Evolutionary conservation across 805 yeast genomes (phyloP).

Genomic region (Candida pini): DNA sequence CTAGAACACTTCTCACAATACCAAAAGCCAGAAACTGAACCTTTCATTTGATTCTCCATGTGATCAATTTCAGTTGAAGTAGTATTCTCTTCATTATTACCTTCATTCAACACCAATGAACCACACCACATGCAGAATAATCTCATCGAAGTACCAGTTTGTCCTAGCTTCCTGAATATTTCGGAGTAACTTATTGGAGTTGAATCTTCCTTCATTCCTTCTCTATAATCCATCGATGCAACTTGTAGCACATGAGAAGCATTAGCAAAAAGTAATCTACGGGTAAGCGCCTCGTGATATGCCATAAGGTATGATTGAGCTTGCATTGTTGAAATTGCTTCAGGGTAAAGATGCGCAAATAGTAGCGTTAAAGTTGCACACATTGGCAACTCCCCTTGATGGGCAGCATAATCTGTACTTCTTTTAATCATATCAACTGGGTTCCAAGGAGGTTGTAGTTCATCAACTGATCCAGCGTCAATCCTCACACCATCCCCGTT

Average conservation of each 20-base stretch:
- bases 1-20: constrained; percentile 70
- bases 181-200: constrained; percentile 14
- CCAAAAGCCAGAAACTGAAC: constrained; percentile 61
- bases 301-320: constrained; percentile 51
- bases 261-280: constrained; percentile 46
- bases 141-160: constrained; percentile 38
- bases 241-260: constrained; percentile 51
- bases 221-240: constrained; percentile 14
- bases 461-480: background rate
- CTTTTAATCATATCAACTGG: constrained; percentile 43
- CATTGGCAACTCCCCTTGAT: constrained; percentile 61
- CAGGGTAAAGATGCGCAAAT: constrained; percentile 39
- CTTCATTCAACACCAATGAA: constrained; percentile 53
- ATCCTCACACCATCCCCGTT: too few relatives aligned
- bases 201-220: background rate
- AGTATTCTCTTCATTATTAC: constrained; percentile 27
- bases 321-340: constrained; percentile 21
- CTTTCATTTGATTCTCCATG: constrained; percentile 25
- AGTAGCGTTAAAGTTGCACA: constrained; percentile 52
- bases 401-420: constrained; percentile 48
- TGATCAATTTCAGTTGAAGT: background rate
- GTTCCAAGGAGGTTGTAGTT: constrained; percentile 47
- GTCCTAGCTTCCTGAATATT: constrained; percentile 30
- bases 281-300: constrained; percentile 50
- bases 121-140: constrained; percentile 61